Evolutionary conservation across 352 stramenopile species (phyloP), one percentile per base, ranked within the genome.

Genomic region (Pythium rishiriense): DNA sequence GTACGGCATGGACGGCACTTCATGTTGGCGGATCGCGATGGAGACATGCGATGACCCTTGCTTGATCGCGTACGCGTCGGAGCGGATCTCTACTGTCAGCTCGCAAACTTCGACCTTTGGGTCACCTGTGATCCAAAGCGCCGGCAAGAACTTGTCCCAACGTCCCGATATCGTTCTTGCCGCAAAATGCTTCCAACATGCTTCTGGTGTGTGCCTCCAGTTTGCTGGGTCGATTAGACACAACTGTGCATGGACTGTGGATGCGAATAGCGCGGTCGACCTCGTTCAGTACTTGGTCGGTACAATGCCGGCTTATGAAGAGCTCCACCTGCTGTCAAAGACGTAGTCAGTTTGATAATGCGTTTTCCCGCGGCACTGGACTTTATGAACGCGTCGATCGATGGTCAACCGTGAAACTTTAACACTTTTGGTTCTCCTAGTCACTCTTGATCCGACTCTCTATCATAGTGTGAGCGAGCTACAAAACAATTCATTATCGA

Each of bases 271-370:
- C 67, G 64, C 69, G 11, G 68, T 85, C 26, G 62, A 84, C 17
- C 57, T 90, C n/a, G 52, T 88, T 9, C 81, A 88, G 46, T 76
- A 86, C 41, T 73, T 92, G 24, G 74, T 78, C 19, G 69, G 67
- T 14, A 69, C 78, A 50, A 50, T 90, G 49, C 77, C 81, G 17
- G 72, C 88, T 6, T 88, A 79, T 41, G 83, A 90, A 58, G 79
- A 85, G n/a, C 62, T 90, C 11, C 70, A 89, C 58, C 48, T 91
- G 26, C 51, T 60, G 54, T 29, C 55, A 4, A 46, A 39, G 15
- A 17, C 41, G 24, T 67, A 43, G 48, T 5, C 14, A 43, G 21
- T 17, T 37, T 11, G n/a, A n/a, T n/a, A n/a, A n/a, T n/a, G n/a
- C n/a, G n/a, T n/a, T n/a, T n/a, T n/a, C n/a, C n/a, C n/a, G n/a